Percentiles rank a stretch among this genome's conserved stretches.
Evolutionary conservation across 106 monocot species (phyloP).

Genomic region (Dactylorhiza incarnata): DNA sequence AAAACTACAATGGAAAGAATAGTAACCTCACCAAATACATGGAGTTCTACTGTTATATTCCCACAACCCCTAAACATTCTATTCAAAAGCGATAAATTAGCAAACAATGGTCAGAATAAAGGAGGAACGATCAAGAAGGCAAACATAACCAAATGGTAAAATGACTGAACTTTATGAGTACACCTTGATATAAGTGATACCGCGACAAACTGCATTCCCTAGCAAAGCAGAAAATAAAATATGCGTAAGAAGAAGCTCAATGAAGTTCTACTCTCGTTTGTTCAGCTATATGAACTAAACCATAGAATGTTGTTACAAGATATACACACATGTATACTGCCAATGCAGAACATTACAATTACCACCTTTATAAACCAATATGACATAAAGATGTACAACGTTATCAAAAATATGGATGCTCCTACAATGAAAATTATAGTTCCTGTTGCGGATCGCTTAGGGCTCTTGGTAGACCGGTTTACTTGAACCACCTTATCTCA

Average conservation of each 20-base stretch:
- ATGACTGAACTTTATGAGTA: not conserved
- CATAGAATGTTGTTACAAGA: conserved; percentile 3
- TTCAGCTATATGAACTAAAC: not conserved
- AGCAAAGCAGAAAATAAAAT: conserved; percentile 19
- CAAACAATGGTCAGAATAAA: conserved; percentile 10
- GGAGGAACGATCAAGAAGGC: not conserved
- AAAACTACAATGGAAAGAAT: conserved; percentile 54
- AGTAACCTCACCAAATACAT: conserved; percentile 45
- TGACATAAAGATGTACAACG: conserved; percentile 69
- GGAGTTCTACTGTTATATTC: conserved; percentile 40
- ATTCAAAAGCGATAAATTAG: conserved; percentile 9
- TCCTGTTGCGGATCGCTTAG: conserved; percentile 44
- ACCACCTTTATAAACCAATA: conserved; percentile 65
- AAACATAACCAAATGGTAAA: not conserved
- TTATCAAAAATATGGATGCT: conserved; percentile 55
- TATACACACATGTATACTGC: conserved; percentile 45
- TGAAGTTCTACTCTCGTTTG: not conserved
- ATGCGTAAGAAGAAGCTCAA: conserved; percentile 8
- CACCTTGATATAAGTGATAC: conserved; percentile 65
- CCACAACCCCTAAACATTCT: conserved; percentile 51
- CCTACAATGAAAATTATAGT: conserved; percentile 64
- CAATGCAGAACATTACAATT: conserved; percentile 72
- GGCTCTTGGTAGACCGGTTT: too few relatives aligned
- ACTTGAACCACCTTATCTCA: too few relatives aligned
- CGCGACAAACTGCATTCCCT: conserved; percentile 62